Conservation (phyloP, 306 rosid genomes). For the Corylus americana region DNA sequence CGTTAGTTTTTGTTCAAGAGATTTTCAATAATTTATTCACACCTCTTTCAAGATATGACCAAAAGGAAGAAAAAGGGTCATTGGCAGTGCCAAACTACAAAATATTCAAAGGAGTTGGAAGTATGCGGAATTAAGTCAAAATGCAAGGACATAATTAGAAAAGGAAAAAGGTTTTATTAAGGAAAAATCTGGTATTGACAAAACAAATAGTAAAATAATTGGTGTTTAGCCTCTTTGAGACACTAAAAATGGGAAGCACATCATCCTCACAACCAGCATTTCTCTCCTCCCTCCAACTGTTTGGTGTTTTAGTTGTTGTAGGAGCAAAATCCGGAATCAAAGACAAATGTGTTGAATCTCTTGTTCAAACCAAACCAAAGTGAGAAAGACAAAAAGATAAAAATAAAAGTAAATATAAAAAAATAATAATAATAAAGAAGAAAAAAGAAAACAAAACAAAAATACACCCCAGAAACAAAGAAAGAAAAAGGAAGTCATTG, state of each 20-base stretch:
- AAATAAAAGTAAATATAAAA: neutral
- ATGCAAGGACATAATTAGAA: neutral
- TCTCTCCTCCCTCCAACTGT: constrained; percentile 52
- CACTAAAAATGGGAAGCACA: constrained; percentile 55
- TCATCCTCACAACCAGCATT: constrained; percentile 27
- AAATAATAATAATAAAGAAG: neutral
- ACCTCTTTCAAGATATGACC: neutral
- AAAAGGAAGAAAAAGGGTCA: neutral
- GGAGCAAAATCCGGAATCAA: constrained; percentile 68
- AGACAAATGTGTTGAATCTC: constrained; percentile 41
- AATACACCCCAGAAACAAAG: constrained; percentile 33
- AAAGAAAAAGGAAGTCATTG: constrained; percentile 32
- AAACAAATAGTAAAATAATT: constrained; percentile 32
- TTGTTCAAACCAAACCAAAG: constrained; percentile 46
- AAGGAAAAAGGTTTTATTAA: neutral
- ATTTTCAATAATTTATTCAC: too few species aligned
- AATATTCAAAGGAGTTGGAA: neutral
- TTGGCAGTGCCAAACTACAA: neutral
- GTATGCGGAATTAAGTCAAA: neutral
- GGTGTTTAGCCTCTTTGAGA: constrained; percentile 15
- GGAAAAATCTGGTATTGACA: neutral
- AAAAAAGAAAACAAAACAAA: neutral
- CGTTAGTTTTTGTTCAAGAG: too few species aligned
- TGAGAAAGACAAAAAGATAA: constrained; percentile 8
- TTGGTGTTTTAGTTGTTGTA: constrained; percentile 52